Percentiles rank a stretch among this genome's conserved stretches.
Conservation (phyloP, 1,284 basidiomycete genomes). For the Apiotrichum laibachii region DNA sequence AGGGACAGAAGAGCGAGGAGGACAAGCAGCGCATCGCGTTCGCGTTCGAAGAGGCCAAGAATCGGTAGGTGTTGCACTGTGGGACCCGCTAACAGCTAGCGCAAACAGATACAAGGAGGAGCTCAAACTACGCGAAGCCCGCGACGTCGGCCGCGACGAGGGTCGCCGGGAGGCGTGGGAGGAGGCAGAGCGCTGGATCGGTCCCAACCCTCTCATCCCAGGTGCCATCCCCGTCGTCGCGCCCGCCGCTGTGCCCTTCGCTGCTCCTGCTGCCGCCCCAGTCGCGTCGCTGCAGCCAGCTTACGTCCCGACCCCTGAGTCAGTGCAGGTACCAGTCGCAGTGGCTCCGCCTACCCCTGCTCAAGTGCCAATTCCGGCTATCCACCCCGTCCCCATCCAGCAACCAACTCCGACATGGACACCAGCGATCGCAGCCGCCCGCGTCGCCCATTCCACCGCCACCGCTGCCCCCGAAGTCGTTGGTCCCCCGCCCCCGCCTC, state of each 20-base stretch:
- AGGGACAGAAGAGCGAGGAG: conserved; percentile 43
- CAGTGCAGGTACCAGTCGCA: neutral
- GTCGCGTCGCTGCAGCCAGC: neutral
- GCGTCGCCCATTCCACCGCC: neutral
- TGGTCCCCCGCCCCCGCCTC: neutral
- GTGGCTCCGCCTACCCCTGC: neutral
- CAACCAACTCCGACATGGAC: no score
- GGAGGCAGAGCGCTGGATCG: conserved; percentile 45
- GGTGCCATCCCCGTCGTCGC: neutral
- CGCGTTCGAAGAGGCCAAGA: conserved; percentile 42
- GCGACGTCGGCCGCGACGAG: conserved; percentile 41
- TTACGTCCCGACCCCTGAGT: neutral
- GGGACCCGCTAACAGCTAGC: conserved; percentile 20
- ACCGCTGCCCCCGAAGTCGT: neutral
- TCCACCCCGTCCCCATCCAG: conserved; percentile 4
- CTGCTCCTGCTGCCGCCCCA: neutral
- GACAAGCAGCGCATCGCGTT: conserved; percentile 36
- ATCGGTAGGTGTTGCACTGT: conserved; percentile 30
- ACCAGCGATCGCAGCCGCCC: neutral
- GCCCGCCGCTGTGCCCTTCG: neutral
- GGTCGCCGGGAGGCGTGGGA: conserved; percentile 48
- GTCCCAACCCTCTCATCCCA: neutral
- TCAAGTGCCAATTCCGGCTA: neutral
- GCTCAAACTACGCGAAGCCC: conserved; percentile 43
- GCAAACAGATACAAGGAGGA: conserved; percentile 44